A percentile compares a stretch with the other conserved stretches of the same genome.
phyloP scores from a whole-genome alignment of 2,329 filamentous ascomycete species.

The Fusarium newnesense region DNA sequence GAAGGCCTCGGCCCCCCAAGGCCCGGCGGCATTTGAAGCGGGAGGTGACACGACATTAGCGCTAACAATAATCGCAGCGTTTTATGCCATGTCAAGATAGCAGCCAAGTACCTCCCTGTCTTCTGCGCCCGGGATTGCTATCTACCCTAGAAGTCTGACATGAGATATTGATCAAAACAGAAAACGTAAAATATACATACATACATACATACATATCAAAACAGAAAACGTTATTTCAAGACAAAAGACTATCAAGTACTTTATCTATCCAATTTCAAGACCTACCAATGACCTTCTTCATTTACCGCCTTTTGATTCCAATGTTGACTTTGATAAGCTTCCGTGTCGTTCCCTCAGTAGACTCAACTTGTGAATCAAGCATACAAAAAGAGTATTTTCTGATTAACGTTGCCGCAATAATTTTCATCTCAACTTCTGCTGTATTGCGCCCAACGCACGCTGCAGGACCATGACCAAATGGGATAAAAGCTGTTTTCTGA shows the following conservation, averaged over 20 bases:
- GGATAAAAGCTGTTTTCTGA: slow-evolving; percentile 1
- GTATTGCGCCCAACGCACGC: not conserved
- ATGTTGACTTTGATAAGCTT: not conserved
- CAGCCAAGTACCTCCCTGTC: not conserved
- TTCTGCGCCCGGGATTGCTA: not conserved
- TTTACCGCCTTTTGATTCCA: not conserved
- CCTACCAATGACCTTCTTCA: rapidly evolving
- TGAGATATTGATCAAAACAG: not conserved
- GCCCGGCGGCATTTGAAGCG: not conserved
- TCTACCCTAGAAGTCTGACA: not conserved
- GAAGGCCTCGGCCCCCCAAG: not conserved
- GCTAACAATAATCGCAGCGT: rapidly evolving
- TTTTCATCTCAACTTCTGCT: not conserved
- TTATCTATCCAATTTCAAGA: rapidly evolving
- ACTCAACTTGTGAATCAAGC: rapidly evolving
- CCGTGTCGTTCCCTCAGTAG: rapidly evolving
- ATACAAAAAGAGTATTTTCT: not conserved
- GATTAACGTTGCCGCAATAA: not conserved
- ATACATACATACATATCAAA: no score
- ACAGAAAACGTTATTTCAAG: not conserved
- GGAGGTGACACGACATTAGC: not conserved
- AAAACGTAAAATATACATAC: no score
- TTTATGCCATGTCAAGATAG: rapidly evolving
- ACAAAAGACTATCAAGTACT: not conserved
- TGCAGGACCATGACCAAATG: not conserved